Conservation (phyloP, 2,329 filamentous ascomycete species). For the Colletotrichum sp. region DNA sequence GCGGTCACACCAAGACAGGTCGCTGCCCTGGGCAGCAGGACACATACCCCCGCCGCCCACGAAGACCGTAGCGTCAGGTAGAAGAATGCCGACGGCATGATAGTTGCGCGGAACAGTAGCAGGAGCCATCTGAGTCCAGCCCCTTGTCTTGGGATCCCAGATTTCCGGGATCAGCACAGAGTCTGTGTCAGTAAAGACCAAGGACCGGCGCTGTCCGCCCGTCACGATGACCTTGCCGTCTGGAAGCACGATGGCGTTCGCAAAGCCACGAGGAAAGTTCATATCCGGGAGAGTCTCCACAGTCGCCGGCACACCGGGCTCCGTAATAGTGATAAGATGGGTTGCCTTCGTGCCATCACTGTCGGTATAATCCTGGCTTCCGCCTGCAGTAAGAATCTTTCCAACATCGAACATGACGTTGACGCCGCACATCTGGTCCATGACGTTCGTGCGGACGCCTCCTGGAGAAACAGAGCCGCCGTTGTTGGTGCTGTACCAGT, state of each 20-base stretch:
- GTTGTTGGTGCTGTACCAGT: slow-evolving; percentile 58
- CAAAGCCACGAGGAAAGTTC: neutral
- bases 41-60: neutral
- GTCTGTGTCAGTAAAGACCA: neutral
- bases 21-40: neutral
- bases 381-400: slow-evolving; percentile 60
- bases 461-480: slow-evolving; percentile 37
- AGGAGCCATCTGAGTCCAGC: neutral
- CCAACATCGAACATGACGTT: slow-evolving; percentile 65
- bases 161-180: neutral
- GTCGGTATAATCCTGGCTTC: slow-evolving; percentile 49
- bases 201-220: neutral
- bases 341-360: slow-evolving; percentile 45
- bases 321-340: slow-evolving; percentile 53
- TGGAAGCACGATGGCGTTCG: neutral
- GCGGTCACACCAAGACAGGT: neutral
- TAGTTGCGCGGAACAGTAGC: neutral
- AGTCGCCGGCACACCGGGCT: slow-evolving; percentile 22
- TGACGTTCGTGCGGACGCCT: slow-evolving; percentile 48
- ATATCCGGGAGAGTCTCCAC: slow-evolving; percentile 21
- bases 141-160: neutral
- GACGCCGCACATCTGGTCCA: slow-evolving; percentile 59
- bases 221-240: neutral
- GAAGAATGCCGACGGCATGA: neutral
- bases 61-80: neutral